phyloP scores from a whole-genome alignment of 805 yeast species.

The Yarrowia hollandica region DNA sequence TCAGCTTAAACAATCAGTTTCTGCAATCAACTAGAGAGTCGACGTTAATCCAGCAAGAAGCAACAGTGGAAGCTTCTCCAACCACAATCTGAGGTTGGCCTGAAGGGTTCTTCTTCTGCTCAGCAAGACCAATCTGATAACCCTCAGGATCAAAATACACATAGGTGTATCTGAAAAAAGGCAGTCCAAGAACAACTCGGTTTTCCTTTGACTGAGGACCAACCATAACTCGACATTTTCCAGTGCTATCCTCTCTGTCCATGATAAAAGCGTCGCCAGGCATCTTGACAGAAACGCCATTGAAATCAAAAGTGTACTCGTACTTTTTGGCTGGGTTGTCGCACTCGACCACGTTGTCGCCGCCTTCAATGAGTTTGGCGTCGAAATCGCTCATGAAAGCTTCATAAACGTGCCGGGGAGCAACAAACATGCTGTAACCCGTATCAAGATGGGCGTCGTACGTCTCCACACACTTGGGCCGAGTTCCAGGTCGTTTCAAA shows the following conservation, averaged over 20 bases:
- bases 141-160: constrained; percentile 21
- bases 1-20: too few species aligned
- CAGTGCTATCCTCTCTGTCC: background rate
- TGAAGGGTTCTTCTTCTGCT: background rate
- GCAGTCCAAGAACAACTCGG: constrained; percentile 3
- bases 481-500: background rate
- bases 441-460: background rate
- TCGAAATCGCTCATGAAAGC: background rate
- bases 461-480: constrained; percentile 9
- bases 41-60: background rate
- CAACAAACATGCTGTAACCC: background rate
- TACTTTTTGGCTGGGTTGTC: background rate
- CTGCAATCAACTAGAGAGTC: background rate
- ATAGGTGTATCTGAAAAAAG: constrained; percentile 1
- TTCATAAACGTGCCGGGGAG: background rate
- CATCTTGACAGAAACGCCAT: background rate
- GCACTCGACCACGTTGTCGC: background rate
- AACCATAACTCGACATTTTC: background rate
- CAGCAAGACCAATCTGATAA: background rate
- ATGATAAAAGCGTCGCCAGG: background rate
- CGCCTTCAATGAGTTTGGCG: background rate
- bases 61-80: background rate
- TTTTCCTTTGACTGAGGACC: background rate
- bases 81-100: background rate
- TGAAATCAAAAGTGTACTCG: background rate